A percentile compares a stretch with the other conserved stretches of the same genome.
Conservation (phyloP, 2,329 filamentous ascomycete species). For the Xylaria sp. region DNA sequence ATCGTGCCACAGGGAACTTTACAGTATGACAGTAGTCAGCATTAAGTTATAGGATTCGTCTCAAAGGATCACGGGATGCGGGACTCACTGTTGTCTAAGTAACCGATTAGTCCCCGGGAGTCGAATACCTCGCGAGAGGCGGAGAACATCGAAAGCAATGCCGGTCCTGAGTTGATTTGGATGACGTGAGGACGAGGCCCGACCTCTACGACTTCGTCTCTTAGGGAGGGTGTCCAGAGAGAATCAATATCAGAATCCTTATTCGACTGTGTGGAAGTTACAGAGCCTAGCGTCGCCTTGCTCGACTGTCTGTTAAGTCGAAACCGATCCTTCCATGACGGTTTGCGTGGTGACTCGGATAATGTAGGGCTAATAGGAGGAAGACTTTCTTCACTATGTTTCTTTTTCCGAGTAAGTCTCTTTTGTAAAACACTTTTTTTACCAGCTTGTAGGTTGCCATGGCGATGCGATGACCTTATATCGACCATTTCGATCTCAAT, state of each 20-base stretch:
- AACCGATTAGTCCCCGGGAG: constrained; percentile 34
- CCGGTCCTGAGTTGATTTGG: constrained; percentile 37
- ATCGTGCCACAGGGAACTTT: constrained; percentile 40
- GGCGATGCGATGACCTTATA: constrained; percentile 38
- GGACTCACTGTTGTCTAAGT: constrained; percentile 35
- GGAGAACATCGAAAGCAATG: constrained; percentile 35
- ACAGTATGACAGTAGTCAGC: constrained; percentile 14
- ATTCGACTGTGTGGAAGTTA: constrained; percentile 57
- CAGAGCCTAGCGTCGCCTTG: constrained; percentile 56
- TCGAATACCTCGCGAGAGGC: constrained; percentile 37
- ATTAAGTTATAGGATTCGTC: background rate
- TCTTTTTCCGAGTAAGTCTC: constrained; percentile 23
- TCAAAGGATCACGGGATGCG: background rate
- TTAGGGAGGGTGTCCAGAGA: constrained; percentile 25
- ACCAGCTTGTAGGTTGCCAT: constrained; percentile 38
- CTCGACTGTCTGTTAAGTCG: constrained; percentile 29
- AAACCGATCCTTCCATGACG: constrained; percentile 33
- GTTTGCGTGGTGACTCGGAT: constrained; percentile 22
- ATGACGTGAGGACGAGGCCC: constrained; percentile 38
- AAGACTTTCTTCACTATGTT: constrained; percentile 15
- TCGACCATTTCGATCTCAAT: constrained; percentile 43
- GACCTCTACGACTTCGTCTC: constrained; percentile 30
- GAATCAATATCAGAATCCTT: constrained; percentile 43
- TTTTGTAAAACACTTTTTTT: constrained; percentile 36
- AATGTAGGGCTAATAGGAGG: constrained; percentile 6